Base-by-base conservation (phyloP, 2,329 filamentous ascomycete species). In the Macrophomina pseudophaseolina region DNA sequence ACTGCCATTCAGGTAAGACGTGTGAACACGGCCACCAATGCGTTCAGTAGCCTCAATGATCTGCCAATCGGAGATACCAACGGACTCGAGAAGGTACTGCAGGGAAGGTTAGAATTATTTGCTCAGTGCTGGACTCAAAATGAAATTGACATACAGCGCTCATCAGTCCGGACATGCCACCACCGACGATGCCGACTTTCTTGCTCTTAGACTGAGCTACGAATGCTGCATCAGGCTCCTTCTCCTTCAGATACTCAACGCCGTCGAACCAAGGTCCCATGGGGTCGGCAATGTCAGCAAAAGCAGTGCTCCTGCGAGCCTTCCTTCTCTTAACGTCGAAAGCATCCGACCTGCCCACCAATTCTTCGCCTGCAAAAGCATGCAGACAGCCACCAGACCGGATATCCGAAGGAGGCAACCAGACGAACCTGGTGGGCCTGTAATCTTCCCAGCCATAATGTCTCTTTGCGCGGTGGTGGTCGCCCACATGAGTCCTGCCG, bases 241-340 rank as follows among this genome's bases (percentile, higher is more conserved):
- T 87, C 32, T 82, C 79, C 68, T 86, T 75, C 49, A 90, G 81
- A 66, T 87, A 83, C 60, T 81, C 83, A 18, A 90, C 88, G 14
- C 87, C 88, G 72, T 90, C 86, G 68, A 90, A 90, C 88, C 88
- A 90, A 1, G 87, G 85, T 0, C 88, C 87, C 72, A 79, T 86
- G 3, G 80, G 79, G 60, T 86, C 83, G 64, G 82, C 82, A 79
- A 89, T 84, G 18, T 81, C 77, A 2, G 81, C 76, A 14, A 76
- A 75, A 4, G 81, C 78, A 14, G 76, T 72, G 63, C 79, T 77
- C 58, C 80, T 72, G 65, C 74, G 76, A 48, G 72, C 70, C 18
- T 78, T 76, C 30, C 75, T 75, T 66, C 74, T 74, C 32, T 70
- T 74, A 18, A 83, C 72, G 5, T 71, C 71, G 48, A 83, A 73